phyloP scores from a whole-genome alignment of 2,329 filamentous ascomycete genomes.

The Cercospora canescens region DNA sequence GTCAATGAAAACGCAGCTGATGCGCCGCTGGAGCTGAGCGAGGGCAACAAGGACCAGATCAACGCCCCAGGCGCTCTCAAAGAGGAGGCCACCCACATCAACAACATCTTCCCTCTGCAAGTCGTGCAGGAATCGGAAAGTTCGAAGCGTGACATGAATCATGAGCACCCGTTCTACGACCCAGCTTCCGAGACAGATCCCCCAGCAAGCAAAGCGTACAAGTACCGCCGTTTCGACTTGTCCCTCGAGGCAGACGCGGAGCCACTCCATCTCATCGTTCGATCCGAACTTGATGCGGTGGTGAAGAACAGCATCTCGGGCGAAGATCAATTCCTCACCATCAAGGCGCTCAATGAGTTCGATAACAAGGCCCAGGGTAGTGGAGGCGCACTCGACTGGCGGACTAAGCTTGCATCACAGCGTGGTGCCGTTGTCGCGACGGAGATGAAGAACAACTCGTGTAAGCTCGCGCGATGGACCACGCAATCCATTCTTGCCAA shows the following conservation, averaged over 20 bases:
- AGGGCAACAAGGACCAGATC: constrained; percentile 89
- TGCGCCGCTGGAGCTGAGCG: constrained; percentile 85
- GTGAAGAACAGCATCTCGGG: constrained; percentile 92
- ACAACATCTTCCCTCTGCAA: constrained; percentile 99
- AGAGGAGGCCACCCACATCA: constrained; percentile 98
- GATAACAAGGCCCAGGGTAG: constrained; percentile 96
- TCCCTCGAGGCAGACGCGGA: constrained; percentile 89
- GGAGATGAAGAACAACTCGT: constrained; percentile 99
- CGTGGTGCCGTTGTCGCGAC: constrained; percentile 96
- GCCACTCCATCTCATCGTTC: constrained; percentile 87
- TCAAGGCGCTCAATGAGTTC: constrained; percentile 98
- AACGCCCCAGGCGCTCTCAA: constrained; percentile 93
- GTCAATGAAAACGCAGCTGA: constrained; percentile 99
- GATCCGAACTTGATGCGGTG: constrained; percentile 92
- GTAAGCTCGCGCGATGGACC: constrained; percentile 97
- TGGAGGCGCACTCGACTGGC: constrained; percentile 94
- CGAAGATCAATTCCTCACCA: constrained; percentile 85
- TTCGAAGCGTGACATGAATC: constrained; percentile 77
- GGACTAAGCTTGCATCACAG: constrained; percentile 89
- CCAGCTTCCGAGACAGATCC: constrained; percentile 88
- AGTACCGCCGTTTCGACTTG: constrained; percentile 95
- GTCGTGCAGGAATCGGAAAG: constrained; percentile 80
- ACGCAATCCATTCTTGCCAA: constrained; percentile 94
- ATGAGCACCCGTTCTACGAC: constrained; percentile 98
- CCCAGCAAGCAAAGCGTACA: constrained; percentile 94